A percentile compares a stretch with the other conserved stretches of the same genome.
Conservation (phyloP, 1,284 basidiomycete genomes). For the Papiliotrema laurentii region DNA sequence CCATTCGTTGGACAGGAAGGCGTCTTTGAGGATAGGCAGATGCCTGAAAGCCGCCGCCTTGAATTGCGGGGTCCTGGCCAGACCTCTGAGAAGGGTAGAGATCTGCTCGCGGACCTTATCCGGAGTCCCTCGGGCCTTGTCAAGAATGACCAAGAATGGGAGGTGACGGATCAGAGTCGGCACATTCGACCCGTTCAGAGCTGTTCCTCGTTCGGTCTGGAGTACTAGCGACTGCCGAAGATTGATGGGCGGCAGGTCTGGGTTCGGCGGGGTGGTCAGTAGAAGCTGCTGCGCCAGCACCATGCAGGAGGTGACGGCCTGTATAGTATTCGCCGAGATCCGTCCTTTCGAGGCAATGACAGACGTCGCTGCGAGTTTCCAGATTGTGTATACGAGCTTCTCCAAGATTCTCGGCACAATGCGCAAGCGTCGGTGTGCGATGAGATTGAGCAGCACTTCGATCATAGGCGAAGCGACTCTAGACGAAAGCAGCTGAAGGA, state of each 20-base stretch:
- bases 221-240: conserved; percentile 34
- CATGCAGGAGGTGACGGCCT: conserved; percentile 27
- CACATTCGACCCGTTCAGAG: conserved; percentile 28
- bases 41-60: conserved; percentile 45
- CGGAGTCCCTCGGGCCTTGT: conserved; percentile 16
- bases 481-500: conserved; percentile 21
- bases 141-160: conserved; percentile 36
- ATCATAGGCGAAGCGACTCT: conserved; percentile 13
- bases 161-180: conserved; percentile 36
- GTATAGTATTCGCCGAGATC: conserved; percentile 22
- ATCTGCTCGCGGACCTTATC: conserved; percentile 22
- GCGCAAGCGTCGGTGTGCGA: conserved; percentile 22
- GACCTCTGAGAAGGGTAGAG: conserved; percentile 20
- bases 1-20: conserved; percentile 43
- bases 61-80: conserved; percentile 39
- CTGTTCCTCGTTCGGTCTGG: conserved; percentile 31
- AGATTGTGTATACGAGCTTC: conserved; percentile 26
- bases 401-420: conserved; percentile 28
- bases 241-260: conserved; percentile 28
- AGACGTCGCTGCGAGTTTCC: conserved; percentile 28
- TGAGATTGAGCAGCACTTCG: conserved; percentile 29
- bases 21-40: conserved; percentile 43
- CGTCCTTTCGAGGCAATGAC: conserved; percentile 20
- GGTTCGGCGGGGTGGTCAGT: conserved; percentile 24
- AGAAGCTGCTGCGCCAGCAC: conserved; percentile 35